These are phyloP conservation scores for Polyporus arcularius DNA, from an alignment of 768 basidiomycete species.

Conservation along the genomic window DNA sequence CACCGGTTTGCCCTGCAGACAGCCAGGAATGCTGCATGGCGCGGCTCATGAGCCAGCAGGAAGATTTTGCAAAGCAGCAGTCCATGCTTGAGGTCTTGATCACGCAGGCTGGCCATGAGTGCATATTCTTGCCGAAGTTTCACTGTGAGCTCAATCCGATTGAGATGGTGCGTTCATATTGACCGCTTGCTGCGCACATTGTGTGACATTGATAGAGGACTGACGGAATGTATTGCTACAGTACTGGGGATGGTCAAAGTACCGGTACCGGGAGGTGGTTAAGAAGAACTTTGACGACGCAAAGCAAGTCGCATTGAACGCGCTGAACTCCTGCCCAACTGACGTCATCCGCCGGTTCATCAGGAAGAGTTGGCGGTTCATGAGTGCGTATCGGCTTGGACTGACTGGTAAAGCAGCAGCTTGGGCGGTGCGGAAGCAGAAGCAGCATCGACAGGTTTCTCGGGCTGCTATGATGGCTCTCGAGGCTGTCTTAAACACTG, in stretches of 20 bases:
- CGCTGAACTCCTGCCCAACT: conserved; percentile 38
- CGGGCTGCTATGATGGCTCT: conserved; percentile 34
- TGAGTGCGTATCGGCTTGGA: conserved; percentile 37
- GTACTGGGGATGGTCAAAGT: conserved; percentile 41
- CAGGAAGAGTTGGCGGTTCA: conserved; percentile 37
- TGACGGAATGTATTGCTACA: too few species aligned
- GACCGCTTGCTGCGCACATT: too few species aligned
- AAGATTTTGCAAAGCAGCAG: conserved; percentile 41
- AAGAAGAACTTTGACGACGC: conserved; percentile 36
- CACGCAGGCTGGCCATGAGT: conserved; percentile 34
- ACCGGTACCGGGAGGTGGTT: conserved; percentile 32
- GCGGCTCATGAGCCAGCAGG: conserved; percentile 38
- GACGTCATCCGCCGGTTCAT: conserved; percentile 40
- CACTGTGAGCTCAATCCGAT: conserved; percentile 51
- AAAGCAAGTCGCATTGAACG: conserved; percentile 29
- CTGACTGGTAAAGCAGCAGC: conserved; percentile 39
- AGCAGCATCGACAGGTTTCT: conserved; percentile 28
- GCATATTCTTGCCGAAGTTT: conserved; percentile 46
- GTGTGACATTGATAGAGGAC: too few species aligned
- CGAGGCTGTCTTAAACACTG: conserved; percentile 33
- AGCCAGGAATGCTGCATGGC: conserved; percentile 39
- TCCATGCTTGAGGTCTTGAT: conserved; percentile 38
- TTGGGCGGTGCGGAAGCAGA: conserved; percentile 41
- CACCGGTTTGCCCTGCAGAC: conserved; percentile 19
- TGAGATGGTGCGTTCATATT: conserved; percentile 41